Conservation (phyloP, 495 filamentous ascomycete species). For the Cetradonia linearis region DNA sequence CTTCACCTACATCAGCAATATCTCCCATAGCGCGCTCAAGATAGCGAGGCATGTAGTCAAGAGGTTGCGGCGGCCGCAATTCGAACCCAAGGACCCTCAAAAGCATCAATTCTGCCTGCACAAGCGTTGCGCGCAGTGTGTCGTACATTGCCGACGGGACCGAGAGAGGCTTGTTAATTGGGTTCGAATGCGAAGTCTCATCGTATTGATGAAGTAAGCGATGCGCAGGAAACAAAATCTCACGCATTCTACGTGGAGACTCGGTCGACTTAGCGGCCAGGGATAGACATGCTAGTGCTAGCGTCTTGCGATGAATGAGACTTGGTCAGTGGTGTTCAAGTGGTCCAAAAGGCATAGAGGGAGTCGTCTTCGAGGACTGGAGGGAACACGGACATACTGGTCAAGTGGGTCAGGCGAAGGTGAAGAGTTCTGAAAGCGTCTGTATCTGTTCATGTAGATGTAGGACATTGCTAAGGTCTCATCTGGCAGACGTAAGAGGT, state of each 20-base stretch:
- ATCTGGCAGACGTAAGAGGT: slow-evolving; percentile 35
- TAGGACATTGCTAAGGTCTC: slow-evolving; percentile 37
- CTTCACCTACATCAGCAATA: slow-evolving; percentile 25
- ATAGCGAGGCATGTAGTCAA: slow-evolving; percentile 34
- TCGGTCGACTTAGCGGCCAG: slow-evolving; percentile 37
- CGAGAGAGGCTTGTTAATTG: slow-evolving; percentile 24
- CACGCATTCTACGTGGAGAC: slow-evolving; percentile 35
- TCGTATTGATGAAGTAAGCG: slow-evolving; percentile 29
- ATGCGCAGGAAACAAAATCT: slow-evolving; percentile 36
- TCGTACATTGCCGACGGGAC: slow-evolving; percentile 36
- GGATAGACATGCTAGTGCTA: slow-evolving; percentile 34
- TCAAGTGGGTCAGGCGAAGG: slow-evolving; percentile 16
- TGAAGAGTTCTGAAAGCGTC: slow-evolving; percentile 20
- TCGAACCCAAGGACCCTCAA: slow-evolving; percentile 37
- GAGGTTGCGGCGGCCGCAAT: slow-evolving; percentile 30
- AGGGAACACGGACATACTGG: slow-evolving; percentile 25
- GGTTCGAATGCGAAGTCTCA: background rate
- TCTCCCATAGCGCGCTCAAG: slow-evolving; percentile 30
- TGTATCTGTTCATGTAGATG: slow-evolving; percentile 37
- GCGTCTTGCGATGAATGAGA: slow-evolving; percentile 25
- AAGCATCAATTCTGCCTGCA: slow-evolving; percentile 34
- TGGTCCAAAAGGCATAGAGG: background rate
- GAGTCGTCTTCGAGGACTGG: background rate
- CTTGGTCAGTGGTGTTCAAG: slow-evolving; percentile 4
- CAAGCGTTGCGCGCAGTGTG: slow-evolving; percentile 33